Conservation (phyloP, 345 rosid species). For the Euphorbia tirucalli region DNA sequence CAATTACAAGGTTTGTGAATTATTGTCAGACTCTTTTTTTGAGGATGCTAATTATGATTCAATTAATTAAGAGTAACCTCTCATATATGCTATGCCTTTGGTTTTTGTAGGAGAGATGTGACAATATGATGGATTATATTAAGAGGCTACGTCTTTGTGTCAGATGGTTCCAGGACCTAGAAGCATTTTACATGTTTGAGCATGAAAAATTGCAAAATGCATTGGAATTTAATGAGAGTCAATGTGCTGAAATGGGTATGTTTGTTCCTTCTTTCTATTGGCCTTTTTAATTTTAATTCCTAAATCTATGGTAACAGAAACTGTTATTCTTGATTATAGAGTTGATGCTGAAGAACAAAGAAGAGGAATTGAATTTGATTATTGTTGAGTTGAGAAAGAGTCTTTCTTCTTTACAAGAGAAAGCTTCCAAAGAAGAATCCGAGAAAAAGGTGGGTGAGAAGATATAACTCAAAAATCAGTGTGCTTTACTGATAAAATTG, state of each 20-base stretch:
- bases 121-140: slow-evolving; percentile 88
- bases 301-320: not conserved
- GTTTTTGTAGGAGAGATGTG: slow-evolving; percentile 82
- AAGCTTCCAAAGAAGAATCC: slow-evolving; percentile 75
- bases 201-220: slow-evolving; percentile 72
- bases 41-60: slow-evolving; percentile 6
- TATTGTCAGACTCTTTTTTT: not conserved
- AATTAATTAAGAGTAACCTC: slow-evolving; percentile 11
- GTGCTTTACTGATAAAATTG: not conserved
- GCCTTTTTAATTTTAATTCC: not conserved
- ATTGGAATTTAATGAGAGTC: slow-evolving; percentile 62
- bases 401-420: slow-evolving; percentile 67
- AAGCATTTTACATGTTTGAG: slow-evolving; percentile 73
- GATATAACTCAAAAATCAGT: slow-evolving; percentile 1
- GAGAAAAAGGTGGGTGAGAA: slow-evolving; percentile 82
- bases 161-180: slow-evolving; percentile 96
- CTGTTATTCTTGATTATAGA: slow-evolving; percentile 49
- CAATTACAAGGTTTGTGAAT: slow-evolving; percentile 84
- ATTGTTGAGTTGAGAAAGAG: slow-evolving; percentile 82
- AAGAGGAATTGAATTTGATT: slow-evolving; percentile 83
- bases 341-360: slow-evolving; percentile 67
- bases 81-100: slow-evolving; percentile 22
- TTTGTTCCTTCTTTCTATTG: not conserved
- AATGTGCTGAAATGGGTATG: slow-evolving; percentile 80
- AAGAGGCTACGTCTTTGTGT: slow-evolving; percentile 88